Percentiles rank a stretch among this genome's conserved stretches.
These are phyloP conservation scores for Lenzites betulinus DNA, from an alignment of 768 basidiomycete genomes.

Conservation along the genomic window DNA sequence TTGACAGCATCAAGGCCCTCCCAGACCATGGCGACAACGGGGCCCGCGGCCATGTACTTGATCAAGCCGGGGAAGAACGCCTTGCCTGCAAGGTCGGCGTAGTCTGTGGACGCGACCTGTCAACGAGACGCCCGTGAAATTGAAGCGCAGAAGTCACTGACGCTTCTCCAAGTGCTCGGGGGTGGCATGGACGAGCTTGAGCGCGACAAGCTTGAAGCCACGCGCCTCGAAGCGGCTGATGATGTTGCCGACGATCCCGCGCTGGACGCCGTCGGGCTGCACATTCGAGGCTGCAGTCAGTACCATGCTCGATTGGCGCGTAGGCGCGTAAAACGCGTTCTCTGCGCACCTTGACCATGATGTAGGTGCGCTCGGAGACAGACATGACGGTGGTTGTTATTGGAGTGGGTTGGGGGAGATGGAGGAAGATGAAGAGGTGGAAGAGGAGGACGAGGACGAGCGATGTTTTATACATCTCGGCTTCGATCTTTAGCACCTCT, in stretches of 20 bases:
- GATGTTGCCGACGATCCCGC: conserved; percentile 94
- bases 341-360: conserved; percentile 92
- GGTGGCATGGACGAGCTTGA: conserved; percentile 86
- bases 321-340: conserved; percentile 2
- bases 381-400: conserved; percentile 54
- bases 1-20: conserved; percentile 93
- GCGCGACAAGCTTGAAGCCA: conserved; percentile 94
- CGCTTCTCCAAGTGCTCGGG: conserved; percentile 90
- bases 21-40: conserved; percentile 96
- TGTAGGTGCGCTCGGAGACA: conserved; percentile 88
- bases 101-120: conserved; percentile 56
- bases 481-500: conserved; percentile 19
- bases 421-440: conserved; percentile 28
- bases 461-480: conserved; percentile 32
- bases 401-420: conserved; percentile 31
- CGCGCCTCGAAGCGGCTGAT: conserved; percentile 96
- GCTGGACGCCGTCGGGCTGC: conserved; percentile 98
- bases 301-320: background rate
- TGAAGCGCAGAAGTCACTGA: conserved; percentile 33
- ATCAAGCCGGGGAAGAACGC: conserved; percentile 95
- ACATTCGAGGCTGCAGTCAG: background rate
- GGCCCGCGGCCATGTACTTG: conserved; percentile 95
- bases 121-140: background rate
- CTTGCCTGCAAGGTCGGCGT: conserved; percentile 93
- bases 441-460: conserved; percentile 22